Evolutionary conservation across 2,329 filamentous ascomycete genomes (phyloP).

Genomic region (Cryphonectria nitschkei): DNA sequence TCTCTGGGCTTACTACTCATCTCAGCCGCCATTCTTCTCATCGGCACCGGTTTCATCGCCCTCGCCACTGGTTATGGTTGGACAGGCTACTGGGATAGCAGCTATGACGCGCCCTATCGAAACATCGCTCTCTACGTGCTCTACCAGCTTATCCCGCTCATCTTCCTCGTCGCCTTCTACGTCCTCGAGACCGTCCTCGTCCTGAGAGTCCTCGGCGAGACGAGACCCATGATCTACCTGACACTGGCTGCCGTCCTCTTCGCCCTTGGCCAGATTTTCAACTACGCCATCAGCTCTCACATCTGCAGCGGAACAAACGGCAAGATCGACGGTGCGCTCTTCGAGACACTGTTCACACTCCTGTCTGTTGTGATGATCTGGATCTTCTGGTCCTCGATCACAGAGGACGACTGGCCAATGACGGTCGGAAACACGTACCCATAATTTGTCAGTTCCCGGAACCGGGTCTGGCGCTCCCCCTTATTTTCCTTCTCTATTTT

Average conservation of each 20-base stretch:
- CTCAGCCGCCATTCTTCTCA: conserved; percentile 74
- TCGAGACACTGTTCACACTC: conserved; percentile 91
- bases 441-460: conserved; percentile 26
- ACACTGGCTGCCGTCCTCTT: conserved; percentile 76
- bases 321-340: conserved; percentile 90
- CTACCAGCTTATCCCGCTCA: conserved; percentile 85
- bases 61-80: conserved; percentile 89
- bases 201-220: conserved; percentile 82
- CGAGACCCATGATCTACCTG: conserved; percentile 90
- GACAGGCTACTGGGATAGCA: conserved; percentile 76
- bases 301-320: conserved; percentile 83
- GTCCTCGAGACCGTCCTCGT: conserved; percentile 83
- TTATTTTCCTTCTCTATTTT: conserved; percentile 10
- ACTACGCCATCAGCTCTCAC: conserved; percentile 89
- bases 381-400: conserved; percentile 99
- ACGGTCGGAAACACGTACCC: conserved; percentile 41
- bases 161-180: conserved; percentile 89
- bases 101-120: conserved; percentile 56
- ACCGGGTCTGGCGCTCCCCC: background rate
- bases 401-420: conserved; percentile 94
- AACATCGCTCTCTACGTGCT: conserved; percentile 90
- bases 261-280: conserved; percentile 91
- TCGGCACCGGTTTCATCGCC: conserved; percentile 93
- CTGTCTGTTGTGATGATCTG: conserved; percentile 82
- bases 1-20: conserved; percentile 75